Evolutionary conservation across 768 basidiomycete species (phyloP), one percentile per base, ranked within the genome.

Genomic region (Lactifluus echinatus): DNA sequence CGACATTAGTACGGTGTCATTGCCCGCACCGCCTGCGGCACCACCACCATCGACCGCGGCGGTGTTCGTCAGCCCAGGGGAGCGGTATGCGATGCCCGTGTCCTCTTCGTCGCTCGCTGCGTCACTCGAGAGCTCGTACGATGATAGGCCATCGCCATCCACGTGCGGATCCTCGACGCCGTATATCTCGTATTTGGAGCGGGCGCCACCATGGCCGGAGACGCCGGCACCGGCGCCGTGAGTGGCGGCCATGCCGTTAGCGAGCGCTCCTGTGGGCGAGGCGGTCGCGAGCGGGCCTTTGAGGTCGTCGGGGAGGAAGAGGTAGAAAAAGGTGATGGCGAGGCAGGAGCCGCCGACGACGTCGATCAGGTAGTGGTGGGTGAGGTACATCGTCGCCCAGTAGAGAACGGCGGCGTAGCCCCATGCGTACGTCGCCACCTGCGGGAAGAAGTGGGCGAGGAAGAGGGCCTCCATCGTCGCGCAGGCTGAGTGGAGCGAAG

Each of bases 341-440:
- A 99, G 80, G 68, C 93, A 95, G 0, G 88, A 90, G 14, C 96
- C 96, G 10, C 85, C 89, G 48, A 93, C 90, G 68, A 97, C 90
- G 68, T 99, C 96, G 73, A 99, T 93, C 67, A 99, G 87, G 76
- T 98, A 98, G 74, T 98, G 95, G 71, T 96, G 93, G 3, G 90
- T 91, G 65, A 95, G 86, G 75, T 95, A 97, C 95, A 98, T 98
- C 23, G 95, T 97, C 10, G 90, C 85, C 96, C 96, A 99, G 70
- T 95, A 98, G 4, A 99, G 80, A 17, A 90, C 73, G 6, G 81
- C 83, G 2, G 84, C 85, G 71, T 98, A 99, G 1, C 72, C 75
- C 90, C 93, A 97, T 23, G 84, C 82, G 62, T 78, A 84, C 2
- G 73, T 74, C 1, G 80, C 75, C 31, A 76, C 77, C 59, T 79